Conservation (phyloP, 495 filamentous ascomycete genomes). For the Daldinia caldariorum region DNA sequence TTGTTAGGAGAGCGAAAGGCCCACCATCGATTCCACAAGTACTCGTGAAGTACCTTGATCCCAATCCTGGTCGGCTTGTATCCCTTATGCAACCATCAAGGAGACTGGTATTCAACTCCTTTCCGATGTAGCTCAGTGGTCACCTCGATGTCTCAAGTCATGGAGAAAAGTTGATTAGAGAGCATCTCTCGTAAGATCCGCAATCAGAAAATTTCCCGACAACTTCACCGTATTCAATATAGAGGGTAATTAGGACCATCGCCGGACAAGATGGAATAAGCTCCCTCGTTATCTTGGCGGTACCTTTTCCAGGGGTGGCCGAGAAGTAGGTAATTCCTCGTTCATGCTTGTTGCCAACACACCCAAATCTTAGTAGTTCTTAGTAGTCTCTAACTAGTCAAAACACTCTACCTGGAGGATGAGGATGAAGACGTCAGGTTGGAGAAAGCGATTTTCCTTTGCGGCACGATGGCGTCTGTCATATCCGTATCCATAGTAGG, state of each 20-base stretch:
- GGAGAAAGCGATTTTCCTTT: not conserved
- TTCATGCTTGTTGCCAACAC: conserved; percentile 13
- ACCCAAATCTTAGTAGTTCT: not conserved
- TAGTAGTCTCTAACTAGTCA: not conserved
- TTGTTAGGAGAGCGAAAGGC: conserved; percentile 5
- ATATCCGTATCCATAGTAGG: not conserved
- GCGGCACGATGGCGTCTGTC: not conserved
- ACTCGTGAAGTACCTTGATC: conserved; percentile 21
- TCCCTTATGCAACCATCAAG: conserved; percentile 26
- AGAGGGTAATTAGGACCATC: conserved; percentile 6
- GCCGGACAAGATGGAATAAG: not conserved
- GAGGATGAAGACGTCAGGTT: conserved; percentile 2
- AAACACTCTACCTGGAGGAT: not conserved
- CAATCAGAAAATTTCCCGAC: conserved; percentile 6
- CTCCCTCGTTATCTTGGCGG: conserved; percentile 3
- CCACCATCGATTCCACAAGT: conserved; percentile 21
- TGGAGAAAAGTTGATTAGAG: conserved; percentile 1
- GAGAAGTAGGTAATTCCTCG: conserved; percentile 4
- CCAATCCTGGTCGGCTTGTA: conserved; percentile 12
- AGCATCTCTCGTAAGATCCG: conserved; percentile 25
- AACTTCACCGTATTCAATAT: conserved; percentile 17
- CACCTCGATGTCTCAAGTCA: conserved; percentile 12
- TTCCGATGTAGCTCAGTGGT: not conserved
- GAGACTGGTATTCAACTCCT: conserved; percentile 7
- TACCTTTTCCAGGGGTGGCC: conserved; percentile 11